Percentiles rank a stretch among this genome's conserved stretches.
Evolutionary conservation across 2,329 filamentous ascomycete species (phyloP).

Genomic region (Fusarium brachygibbosum): DNA sequence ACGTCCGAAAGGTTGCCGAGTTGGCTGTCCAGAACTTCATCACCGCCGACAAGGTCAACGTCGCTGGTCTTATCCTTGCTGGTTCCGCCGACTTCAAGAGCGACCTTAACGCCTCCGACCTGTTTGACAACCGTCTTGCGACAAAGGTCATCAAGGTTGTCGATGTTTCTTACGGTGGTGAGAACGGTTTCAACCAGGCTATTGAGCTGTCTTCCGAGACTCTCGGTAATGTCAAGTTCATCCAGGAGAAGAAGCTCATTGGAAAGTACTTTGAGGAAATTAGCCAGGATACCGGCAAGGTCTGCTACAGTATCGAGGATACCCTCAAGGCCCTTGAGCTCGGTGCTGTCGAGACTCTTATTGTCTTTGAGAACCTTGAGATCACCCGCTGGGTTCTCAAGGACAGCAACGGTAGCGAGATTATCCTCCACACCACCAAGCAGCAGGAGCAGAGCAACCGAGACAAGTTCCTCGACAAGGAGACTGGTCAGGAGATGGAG

Average conservation of each 20-base stretch:
- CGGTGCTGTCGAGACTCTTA: constrained; percentile 92
- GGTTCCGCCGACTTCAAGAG: constrained; percentile 99
- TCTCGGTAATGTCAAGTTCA: constrained; percentile 98
- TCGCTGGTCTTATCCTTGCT: constrained; percentile 93
- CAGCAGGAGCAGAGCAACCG: constrained; percentile 77
- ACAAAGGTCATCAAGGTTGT: constrained; percentile 99
- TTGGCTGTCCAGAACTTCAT: constrained; percentile 99
- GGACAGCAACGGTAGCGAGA: constrained; percentile 77
- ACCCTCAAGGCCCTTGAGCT: constrained; percentile 97
- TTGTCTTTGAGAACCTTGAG: constrained; percentile 98
- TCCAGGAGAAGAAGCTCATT: constrained; percentile 99
- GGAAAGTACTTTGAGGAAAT: constrained; percentile 99
- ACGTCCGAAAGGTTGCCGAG: constrained; percentile 98
- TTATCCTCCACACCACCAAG: constrained; percentile 90
- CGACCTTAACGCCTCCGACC: constrained; percentile 95
- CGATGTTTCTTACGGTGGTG: constrained; percentile 97
- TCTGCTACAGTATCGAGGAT: constrained; percentile 98
- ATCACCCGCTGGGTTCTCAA: constrained; percentile 93
- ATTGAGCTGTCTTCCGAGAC: constrained; percentile 97
- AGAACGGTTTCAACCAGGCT: constrained; percentile 99
- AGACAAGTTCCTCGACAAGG: constrained; percentile 92
- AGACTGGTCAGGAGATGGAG: constrained; percentile 98
- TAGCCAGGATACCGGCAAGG: constrained; percentile 94
- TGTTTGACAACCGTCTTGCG: constrained; percentile 93
- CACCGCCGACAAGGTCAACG: constrained; percentile 97